Base-by-base conservation (phyloP, 306 rosid species). In the Prunus campanulata region DNA sequence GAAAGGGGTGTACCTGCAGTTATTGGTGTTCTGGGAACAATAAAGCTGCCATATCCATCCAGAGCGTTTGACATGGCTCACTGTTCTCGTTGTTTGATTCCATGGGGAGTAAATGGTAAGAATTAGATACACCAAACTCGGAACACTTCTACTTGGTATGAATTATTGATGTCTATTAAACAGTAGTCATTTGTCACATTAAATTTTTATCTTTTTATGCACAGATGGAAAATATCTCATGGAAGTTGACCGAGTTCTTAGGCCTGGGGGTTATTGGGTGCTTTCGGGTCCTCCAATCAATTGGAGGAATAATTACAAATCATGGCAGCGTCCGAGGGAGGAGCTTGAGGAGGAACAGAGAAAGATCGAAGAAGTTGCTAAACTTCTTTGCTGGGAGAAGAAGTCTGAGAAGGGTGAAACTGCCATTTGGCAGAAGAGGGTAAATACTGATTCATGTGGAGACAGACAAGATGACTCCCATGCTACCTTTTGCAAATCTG, bases 221-320 rank as follows among this genome's bases (percentile, higher is more conserved):
- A 79, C 87, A 96, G 98, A 72, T 82, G 99, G 99, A 81, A 93
- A 71, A 48, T 92, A 91, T 80, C 85, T 92, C 79, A 92, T 80
- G 93, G 99, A 96, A 84, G 96, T 92, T 76, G 99, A 93, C 61
- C 91, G 98, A 77, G 97, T 96, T 83, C 91, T 96, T 76, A 96
- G 99, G 75, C 98, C 98, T 52, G 98, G 98, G 78, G 98, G 98
- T 74, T 95, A 92, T 88, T 95, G 98, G 97, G 90, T 96, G 50
- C 93, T 96, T 77, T 93, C 96, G 13, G 98, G 99, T 62, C 97
- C 98, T 80, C 99, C 98, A 24, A 96, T 96, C 84, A 86, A 92
- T 77, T 96, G 98, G 99, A 92, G 80, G 86, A 85, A 68, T 55
- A 87, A 85, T 76, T 95, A 88, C 87, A 83, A 81, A 77, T 71